A percentile compares a stretch with the other conserved stretches of the same genome.
phyloP scores from a whole-genome alignment of 805 yeast genomes.

The Barnettozyma wickerhamii region DNA sequence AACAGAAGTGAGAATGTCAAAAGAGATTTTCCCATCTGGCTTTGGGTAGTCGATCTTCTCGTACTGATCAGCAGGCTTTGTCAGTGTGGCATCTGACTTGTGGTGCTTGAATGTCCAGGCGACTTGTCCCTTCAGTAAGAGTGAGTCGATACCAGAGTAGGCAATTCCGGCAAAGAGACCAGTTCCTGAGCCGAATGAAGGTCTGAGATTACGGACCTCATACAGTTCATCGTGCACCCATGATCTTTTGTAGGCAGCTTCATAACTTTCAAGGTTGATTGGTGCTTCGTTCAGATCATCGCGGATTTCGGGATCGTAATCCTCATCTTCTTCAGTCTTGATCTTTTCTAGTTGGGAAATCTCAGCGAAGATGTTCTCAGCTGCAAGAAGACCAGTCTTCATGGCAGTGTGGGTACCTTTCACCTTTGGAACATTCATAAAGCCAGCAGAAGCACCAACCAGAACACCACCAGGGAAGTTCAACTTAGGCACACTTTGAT shows the following conservation, averaged over 20 bases:
- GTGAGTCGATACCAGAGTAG: slow-evolving; percentile 79
- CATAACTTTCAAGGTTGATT: slow-evolving; percentile 55
- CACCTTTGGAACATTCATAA: slow-evolving; percentile 94
- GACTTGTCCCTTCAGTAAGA: slow-evolving; percentile 70
- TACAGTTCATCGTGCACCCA: slow-evolving; percentile 86
- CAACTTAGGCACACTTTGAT: slow-evolving; percentile 85
- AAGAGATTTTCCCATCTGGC: slow-evolving; percentile 90
- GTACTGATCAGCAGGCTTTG: slow-evolving; percentile 61
- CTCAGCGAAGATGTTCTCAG: slow-evolving; percentile 66
- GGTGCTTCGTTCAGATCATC: slow-evolving; percentile 37
- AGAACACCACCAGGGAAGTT: slow-evolving; percentile 95
- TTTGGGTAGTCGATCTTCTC: slow-evolving; percentile 85
- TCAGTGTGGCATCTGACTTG: slow-evolving; percentile 66
- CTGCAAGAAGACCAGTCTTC: slow-evolving; percentile 94
- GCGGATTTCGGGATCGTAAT: slow-evolving; percentile 36
- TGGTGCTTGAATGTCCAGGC: slow-evolving; percentile 84
- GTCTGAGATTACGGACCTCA: slow-evolving; percentile 86
- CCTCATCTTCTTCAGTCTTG: slow-evolving; percentile 38
- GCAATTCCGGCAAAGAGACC: slow-evolving; percentile 79
- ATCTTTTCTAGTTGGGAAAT: slow-evolving; percentile 41
- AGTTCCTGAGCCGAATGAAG: slow-evolving; percentile 76
- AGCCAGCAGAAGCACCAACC: slow-evolving; percentile 95
- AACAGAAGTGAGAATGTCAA: slow-evolving; percentile 91
- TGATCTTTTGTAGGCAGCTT: slow-evolving; percentile 60
- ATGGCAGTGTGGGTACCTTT: slow-evolving; percentile 98